A percentile compares a stretch with the other conserved stretches of the same genome.
phyloP scores from a whole-genome alignment of 2,329 filamentous ascomycete genomes.

The Curvularia verruculosa region DNA sequence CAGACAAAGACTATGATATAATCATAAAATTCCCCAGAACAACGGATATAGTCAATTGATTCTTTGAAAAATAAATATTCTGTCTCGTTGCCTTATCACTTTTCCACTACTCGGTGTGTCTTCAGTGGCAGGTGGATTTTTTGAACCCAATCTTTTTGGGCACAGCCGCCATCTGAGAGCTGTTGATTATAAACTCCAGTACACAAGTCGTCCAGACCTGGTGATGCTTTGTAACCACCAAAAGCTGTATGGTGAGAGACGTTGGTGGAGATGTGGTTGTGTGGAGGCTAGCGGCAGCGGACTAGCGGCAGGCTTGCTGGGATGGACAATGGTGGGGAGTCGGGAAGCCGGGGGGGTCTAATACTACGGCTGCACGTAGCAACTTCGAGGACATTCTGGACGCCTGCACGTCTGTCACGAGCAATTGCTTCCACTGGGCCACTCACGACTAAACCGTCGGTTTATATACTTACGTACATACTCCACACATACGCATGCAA shows the following conservation, averaged over 20 bases:
- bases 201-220: too few species aligned
- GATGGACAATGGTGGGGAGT: constrained; percentile 11
- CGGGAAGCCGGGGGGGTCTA: constrained; percentile 23
- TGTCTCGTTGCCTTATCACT: too few species aligned
- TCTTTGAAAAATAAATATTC: too few species aligned
- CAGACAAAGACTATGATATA: background rate
- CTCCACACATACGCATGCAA: background rate
- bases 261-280: background rate
- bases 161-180: too few species aligned
- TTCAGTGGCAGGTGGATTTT: too few species aligned
- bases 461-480: too few species aligned
- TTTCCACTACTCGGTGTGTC: too few species aligned
- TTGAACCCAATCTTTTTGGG: too few species aligned
- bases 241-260: background rate
- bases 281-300: constrained; percentile 14
- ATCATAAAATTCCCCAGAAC: too few species aligned
- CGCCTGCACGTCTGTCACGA: constrained; percentile 10
- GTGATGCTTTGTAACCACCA: background rate
- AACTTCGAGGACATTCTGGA: constrained; percentile 29
- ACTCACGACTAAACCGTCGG: too few species aligned
- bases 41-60: too few species aligned
- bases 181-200: too few species aligned
- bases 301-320: constrained; percentile 5
- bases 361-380: background rate
- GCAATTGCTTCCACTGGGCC: background rate